Evolutionary conservation across 768 basidiomycete species (phyloP).

Genomic region (Tricholoma terreum): DNA sequence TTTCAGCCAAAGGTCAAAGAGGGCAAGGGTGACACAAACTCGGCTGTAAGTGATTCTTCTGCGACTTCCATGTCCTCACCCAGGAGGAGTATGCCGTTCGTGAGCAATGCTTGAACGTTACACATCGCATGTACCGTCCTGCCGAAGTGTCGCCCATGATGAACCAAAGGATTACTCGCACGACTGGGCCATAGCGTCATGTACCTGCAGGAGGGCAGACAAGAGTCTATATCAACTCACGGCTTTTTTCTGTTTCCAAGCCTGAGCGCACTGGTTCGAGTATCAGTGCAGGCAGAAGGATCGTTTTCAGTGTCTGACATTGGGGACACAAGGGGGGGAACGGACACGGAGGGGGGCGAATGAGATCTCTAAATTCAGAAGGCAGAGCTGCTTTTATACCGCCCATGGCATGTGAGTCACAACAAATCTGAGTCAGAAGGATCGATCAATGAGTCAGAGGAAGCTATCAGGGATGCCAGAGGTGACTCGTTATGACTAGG

Average conservation of each 20-base stretch:
- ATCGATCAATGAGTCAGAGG: too few species aligned
- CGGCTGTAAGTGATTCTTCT: neutral
- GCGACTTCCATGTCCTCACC: neutral
- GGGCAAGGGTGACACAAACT: neutral
- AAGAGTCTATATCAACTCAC: neutral
- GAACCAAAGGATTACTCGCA: constrained; percentile 10
- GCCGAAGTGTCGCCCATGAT: constrained; percentile 19
- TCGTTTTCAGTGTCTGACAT: neutral
- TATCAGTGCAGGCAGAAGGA: neutral
- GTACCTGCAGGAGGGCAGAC: neutral
- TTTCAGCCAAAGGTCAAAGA: neutral
- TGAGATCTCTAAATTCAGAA: too few species aligned
- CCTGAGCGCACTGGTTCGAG: neutral
- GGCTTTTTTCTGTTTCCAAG: neutral
- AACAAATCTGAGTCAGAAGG: too few species aligned
- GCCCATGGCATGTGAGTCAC: too few species aligned
- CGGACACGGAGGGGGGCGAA: neutral
- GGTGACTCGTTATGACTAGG: too few species aligned
- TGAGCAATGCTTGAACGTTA: constrained; percentile 14
- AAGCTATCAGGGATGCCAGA: too few species aligned
- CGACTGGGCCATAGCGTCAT: neutral
- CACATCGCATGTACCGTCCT: constrained; percentile 11
- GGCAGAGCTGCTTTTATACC: too few species aligned
- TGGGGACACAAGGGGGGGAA: neutral
- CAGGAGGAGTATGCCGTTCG: constrained; percentile 7